phyloP scores from a whole-genome alignment of 139 green algal genomes.

The Zygnema circumcarinatum region DNA sequence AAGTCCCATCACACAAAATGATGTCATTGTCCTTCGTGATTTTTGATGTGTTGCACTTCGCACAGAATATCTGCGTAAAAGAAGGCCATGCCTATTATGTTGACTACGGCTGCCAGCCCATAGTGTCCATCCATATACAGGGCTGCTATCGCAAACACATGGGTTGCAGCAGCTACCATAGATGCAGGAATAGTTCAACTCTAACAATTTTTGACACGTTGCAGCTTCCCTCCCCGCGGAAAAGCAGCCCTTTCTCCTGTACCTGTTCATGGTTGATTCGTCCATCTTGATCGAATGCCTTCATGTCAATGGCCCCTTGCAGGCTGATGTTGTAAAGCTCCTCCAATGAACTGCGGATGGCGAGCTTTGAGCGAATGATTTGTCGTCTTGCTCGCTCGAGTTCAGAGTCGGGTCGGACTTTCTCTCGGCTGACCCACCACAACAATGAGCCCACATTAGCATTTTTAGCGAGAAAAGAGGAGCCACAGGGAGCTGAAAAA shows the following conservation, averaged over 20 bases:
- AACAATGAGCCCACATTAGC: not conserved
- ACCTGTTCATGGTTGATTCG: conserved; percentile 25
- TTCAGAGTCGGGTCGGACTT: conserved; percentile 71
- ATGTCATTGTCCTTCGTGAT: conserved; percentile 87
- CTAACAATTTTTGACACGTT: too few species aligned
- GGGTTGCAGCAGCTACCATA: too few species aligned
- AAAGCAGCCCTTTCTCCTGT: too few species aligned
- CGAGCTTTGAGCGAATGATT: conserved; percentile 68
- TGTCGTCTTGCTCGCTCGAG: conserved; percentile 66
- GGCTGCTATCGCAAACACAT: conserved; percentile 52
- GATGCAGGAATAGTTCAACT: too few species aligned
- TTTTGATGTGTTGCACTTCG: conserved; percentile 71
- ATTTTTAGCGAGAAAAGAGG: not conserved
- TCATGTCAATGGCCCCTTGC: conserved; percentile 55
- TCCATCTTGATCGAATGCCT: conserved; percentile 67
- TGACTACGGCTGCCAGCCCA: too few species aligned
- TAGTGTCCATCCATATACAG: too few species aligned
- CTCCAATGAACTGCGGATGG: conserved; percentile 69
- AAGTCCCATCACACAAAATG: conserved; percentile 88
- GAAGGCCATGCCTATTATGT: too few species aligned
- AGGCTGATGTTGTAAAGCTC: conserved; percentile 69
- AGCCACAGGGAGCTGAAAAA: too few species aligned
- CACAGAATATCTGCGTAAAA: conserved; percentile 83
- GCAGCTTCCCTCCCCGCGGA: too few species aligned
- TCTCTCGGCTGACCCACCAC: conserved; percentile 66